These are phyloP conservation scores for Gilbertella persicaria DNA, from an alignment of 371 early-diverging fungal species.

Conservation along the genomic window DNA sequence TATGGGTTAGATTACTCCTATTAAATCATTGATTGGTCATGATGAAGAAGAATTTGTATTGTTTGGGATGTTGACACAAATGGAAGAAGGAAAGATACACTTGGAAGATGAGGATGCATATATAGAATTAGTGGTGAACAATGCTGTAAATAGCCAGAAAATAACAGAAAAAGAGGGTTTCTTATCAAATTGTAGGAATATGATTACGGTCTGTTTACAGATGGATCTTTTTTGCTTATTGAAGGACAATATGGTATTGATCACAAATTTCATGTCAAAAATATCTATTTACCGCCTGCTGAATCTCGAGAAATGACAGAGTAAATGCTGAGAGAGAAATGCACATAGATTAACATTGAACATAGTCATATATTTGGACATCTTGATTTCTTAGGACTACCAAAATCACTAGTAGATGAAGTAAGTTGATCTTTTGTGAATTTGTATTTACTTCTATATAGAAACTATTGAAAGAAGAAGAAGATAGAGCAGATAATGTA, in stretches of 20 bases:
- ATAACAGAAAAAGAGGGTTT: neutral
- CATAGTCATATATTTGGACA: slow-evolving; percentile 49
- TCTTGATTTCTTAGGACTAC: slow-evolving; percentile 62
- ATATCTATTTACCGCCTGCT: slow-evolving; percentile 77
- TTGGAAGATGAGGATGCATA: slow-evolving; percentile 84
- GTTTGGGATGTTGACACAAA: slow-evolving; percentile 88
- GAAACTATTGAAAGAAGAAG: slow-evolving; percentile 35
- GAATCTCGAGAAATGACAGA: slow-evolving; percentile 66
- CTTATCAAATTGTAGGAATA: slow-evolving; percentile 29
- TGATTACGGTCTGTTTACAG: slow-evolving; percentile 78
- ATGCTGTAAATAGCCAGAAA: slow-evolving; percentile 31
- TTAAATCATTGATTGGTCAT: slow-evolving; percentile 81
- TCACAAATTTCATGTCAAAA: slow-evolving; percentile 64
- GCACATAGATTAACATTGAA: neutral
- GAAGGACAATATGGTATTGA: slow-evolving; percentile 78
- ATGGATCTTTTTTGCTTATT: slow-evolving; percentile 81
- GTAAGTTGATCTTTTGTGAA: slow-evolving; percentile 17
- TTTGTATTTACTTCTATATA: slow-evolving; percentile 2
- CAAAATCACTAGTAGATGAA: slow-evolving; percentile 50
- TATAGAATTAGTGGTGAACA: slow-evolving; percentile 68
- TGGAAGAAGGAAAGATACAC: slow-evolving; percentile 78
- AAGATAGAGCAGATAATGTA: slow-evolving; percentile 59
- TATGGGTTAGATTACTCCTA: slow-evolving; percentile 68
- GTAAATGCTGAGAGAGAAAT: slow-evolving; percentile 28
- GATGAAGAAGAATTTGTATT: slow-evolving; percentile 71